Base-by-base conservation (phyloP, 2,329 filamentous ascomycete genomes). In the Aspergillus sp. region DNA sequence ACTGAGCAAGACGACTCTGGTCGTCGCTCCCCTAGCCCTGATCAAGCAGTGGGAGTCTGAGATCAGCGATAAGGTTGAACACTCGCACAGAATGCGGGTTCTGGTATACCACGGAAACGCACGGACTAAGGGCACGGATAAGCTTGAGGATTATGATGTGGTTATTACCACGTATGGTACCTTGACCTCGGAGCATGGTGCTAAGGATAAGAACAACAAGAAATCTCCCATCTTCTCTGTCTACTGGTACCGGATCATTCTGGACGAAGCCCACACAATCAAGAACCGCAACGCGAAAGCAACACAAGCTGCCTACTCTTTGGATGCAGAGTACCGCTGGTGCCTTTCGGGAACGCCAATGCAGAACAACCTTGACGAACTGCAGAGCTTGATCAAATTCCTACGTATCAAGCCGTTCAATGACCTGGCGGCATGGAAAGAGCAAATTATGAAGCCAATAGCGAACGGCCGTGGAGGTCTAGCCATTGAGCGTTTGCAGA, bases 41-140 rank as follows among this genome's bases (percentile, higher is more conserved):
- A 98, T 99, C 78, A 90, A 95, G 68, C 95, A 99, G 75, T 99
- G 95, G 95, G 95, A 99, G 77, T 82, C 88, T 1, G 95, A 99
- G 75, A 92, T 99, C 71, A 89, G 89, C 68, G 88, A 90, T 57
- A 96, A 92, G 73, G 87, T 98, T 41, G 80, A 85, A 48, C 80
- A 82, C 38, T 84, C 85, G 3, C 90, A 93, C 65, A 83, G 82
- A 19, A 81, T 98, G 53, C 88, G 88, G 64, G 92, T 98, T 4
- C 88, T 90, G 62, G 90, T 99, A 2, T 96, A 99, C 70, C 95
- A 99, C 72, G 95, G 95, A 0, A 87, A 92, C 1, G 88, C 88
- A 63, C 87, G 95, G 11, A 92, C 92, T 1, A 96, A 96, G 74
- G 84, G 86, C 2, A 86, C 86, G 62, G 84, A 88, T 50, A 89